A percentile compares a stretch with the other conserved stretches of the same genome.
phyloP scores from a whole-genome alignment of 495 filamentous ascomycete genomes.

The Neurospora sp. region DNA sequence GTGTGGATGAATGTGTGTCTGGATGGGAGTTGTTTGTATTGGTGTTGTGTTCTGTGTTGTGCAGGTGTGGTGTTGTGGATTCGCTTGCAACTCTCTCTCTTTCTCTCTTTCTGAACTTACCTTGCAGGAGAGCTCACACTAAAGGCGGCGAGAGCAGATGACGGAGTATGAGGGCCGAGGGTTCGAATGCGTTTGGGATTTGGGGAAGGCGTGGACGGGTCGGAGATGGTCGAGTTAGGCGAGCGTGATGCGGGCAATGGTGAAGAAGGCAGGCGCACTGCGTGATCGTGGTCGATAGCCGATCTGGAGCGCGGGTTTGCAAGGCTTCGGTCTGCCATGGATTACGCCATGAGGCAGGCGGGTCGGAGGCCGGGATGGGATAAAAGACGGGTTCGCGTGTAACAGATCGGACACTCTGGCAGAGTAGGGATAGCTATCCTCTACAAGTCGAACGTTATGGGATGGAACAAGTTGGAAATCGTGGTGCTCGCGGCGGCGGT shows the following conservation, averaged over 20 bases:
- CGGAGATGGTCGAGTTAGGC: slow-evolving; percentile 6
- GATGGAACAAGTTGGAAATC: background rate
- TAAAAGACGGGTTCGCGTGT: background rate
- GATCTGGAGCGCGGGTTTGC: slow-evolving; percentile 43
- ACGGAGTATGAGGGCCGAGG: background rate
- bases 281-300: slow-evolving; percentile 39
- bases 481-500: background rate
- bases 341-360: slow-evolving; percentile 44
- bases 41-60: background rate
- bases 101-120: background rate
- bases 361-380: slow-evolving; percentile 9
- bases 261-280: slow-evolving; percentile 28
- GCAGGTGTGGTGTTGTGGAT: background rate
- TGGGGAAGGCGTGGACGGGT: slow-evolving; percentile 7
- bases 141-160: background rate
- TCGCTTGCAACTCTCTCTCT: background rate
- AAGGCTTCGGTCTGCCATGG: slow-evolving; percentile 48
- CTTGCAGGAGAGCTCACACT: background rate
- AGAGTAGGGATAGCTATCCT: too few relatives aligned
- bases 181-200: background rate
- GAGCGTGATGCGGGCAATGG: slow-evolving; percentile 2
- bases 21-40: background rate
- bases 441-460: background rate
- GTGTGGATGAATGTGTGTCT: background rate
- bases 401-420: background rate